phyloP scores from a whole-genome alignment of 495 filamentous ascomycete genomes.

The Penicillium turbatum region DNA sequence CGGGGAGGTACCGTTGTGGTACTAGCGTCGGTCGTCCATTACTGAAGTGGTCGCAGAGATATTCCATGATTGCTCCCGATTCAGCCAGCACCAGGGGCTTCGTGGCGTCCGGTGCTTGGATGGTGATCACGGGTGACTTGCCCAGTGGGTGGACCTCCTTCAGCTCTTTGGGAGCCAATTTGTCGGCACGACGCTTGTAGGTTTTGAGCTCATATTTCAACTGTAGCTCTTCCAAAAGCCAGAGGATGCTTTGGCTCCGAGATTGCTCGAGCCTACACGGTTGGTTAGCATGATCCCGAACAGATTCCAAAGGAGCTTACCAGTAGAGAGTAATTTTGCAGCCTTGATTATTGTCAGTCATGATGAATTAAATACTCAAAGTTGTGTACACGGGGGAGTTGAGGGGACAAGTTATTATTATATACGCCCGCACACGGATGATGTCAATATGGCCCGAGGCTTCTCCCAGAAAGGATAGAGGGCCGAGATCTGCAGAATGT shows the following conservation, averaged over 20 bases:
- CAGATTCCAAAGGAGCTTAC: constrained; percentile 35
- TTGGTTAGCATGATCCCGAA: constrained; percentile 1
- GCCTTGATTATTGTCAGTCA: constrained; percentile 36
- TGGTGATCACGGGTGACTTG: constrained; percentile 70
- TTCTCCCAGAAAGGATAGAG: constrained; percentile 14
- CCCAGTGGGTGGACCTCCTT: constrained; percentile 79
- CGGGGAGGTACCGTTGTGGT: constrained; percentile 56
- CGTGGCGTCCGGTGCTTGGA: constrained; percentile 44
- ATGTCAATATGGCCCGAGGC: constrained; percentile 26
- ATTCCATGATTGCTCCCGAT: constrained; percentile 74
- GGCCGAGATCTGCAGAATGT: constrained; percentile 16
- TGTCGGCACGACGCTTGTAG: constrained; percentile 59
- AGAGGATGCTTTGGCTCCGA: constrained; percentile 79
- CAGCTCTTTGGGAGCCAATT: constrained; percentile 65
- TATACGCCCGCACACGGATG: too few species aligned
- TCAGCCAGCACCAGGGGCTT: constrained; percentile 71
- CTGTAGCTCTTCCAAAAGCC: constrained; percentile 84
- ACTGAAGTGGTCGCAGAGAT: constrained; percentile 70
- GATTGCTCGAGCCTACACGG: constrained; percentile 37
- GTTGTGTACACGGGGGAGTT: not conserved
- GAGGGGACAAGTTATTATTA: too few species aligned
- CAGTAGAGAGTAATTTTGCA: constrained; percentile 75
- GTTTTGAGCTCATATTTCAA: constrained; percentile 71
- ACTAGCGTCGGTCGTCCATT: constrained; percentile 45
- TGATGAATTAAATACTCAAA: constrained; percentile 3